Conservation (phyloP, 2,329 filamentous ascomycete species). For the Aspergillus fischeri region DNA sequence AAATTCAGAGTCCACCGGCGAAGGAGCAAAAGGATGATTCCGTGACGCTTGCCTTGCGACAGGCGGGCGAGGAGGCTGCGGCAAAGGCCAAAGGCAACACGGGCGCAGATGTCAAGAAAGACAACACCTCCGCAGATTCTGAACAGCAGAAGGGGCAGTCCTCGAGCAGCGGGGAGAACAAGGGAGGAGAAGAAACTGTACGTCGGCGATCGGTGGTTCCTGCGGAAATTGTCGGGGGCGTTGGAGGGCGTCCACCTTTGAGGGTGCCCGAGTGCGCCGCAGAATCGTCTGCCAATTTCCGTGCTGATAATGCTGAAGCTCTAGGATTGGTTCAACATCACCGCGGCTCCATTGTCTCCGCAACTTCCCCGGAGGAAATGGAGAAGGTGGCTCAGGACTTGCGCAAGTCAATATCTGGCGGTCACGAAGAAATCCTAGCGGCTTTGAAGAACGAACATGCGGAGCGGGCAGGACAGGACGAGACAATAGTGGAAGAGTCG, state of each 20-base stretch:
- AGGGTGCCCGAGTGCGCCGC: slow-evolving; percentile 31
- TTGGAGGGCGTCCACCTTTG: slow-evolving; percentile 27
- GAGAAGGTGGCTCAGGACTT: slow-evolving; percentile 35
- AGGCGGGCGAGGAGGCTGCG: slow-evolving; percentile 41
- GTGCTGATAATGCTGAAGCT: slow-evolving; percentile 32
- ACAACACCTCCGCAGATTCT: slow-evolving; percentile 10
- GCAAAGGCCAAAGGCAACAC: slow-evolving; percentile 33
- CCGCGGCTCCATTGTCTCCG: slow-evolving; percentile 34
- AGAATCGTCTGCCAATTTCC: slow-evolving; percentile 37
- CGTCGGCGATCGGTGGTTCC: slow-evolving; percentile 29
- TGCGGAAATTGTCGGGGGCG: slow-evolving; percentile 21
- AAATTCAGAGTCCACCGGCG: slow-evolving; percentile 38
- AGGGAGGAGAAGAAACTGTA: slow-evolving; percentile 16
- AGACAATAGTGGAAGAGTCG: slow-evolving; percentile 23
- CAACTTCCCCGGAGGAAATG: slow-evolving; percentile 30
- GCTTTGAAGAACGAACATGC: slow-evolving; percentile 28
- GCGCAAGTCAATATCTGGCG: slow-evolving; percentile 34
- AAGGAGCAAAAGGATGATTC: slow-evolving; percentile 36
- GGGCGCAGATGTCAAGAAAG: slow-evolving; percentile 7
- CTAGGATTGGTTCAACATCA: slow-evolving; percentile 39
- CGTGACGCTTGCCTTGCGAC: slow-evolving; percentile 39
- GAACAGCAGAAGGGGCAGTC: slow-evolving; percentile 18
- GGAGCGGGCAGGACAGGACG: slow-evolving; percentile 17
- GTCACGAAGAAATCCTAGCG: slow-evolving; percentile 21
- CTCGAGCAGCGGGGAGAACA: slow-evolving; percentile 10